Percentiles rank a stretch among this genome's conserved stretches.
phyloP scores from a whole-genome alignment of 2,329 filamentous ascomycete species.

The Ascochyta fabae region DNA sequence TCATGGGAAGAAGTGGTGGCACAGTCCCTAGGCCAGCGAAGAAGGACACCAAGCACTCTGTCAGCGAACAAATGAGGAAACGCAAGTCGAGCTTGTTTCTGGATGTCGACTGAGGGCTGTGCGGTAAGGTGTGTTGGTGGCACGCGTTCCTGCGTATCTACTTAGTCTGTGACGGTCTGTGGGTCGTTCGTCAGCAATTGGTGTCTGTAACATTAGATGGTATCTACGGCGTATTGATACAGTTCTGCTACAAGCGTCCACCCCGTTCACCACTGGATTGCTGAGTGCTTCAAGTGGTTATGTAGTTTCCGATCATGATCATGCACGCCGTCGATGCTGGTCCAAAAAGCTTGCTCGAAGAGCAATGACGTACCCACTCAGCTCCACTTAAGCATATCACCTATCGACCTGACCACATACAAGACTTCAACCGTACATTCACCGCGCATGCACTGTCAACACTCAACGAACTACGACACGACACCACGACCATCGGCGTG shows the following conservation, averaged over 20 bases:
- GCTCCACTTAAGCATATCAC: slow-evolving; percentile 12
- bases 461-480: background rate
- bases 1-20: background rate
- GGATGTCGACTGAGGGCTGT: background rate
- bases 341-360: slow-evolving; percentile 7
- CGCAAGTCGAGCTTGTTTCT: slow-evolving; percentile 10
- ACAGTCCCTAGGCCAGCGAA: background rate
- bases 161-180: too few relatives aligned
- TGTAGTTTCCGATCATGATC: background rate
- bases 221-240: too few relatives aligned
- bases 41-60: slow-evolving; percentile 2
- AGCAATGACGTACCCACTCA: slow-evolving; percentile 14
- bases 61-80: background rate
- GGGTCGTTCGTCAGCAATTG: too few relatives aligned
- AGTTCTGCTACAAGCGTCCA: too few relatives aligned
- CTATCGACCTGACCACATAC: background rate
- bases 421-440: background rate
- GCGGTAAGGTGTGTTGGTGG: background rate
- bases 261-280: too few relatives aligned
- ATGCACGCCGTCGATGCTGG: background rate
- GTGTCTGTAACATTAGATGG: too few relatives aligned
- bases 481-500: slow-evolving; percentile 20
- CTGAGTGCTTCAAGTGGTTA: background rate
- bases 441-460: background rate
- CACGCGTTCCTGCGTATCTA: background rate